Evolutionary conservation across 192 early-diverging fungal species (phyloP).

Genomic region (Entomortierella chlamydospora): DNA sequence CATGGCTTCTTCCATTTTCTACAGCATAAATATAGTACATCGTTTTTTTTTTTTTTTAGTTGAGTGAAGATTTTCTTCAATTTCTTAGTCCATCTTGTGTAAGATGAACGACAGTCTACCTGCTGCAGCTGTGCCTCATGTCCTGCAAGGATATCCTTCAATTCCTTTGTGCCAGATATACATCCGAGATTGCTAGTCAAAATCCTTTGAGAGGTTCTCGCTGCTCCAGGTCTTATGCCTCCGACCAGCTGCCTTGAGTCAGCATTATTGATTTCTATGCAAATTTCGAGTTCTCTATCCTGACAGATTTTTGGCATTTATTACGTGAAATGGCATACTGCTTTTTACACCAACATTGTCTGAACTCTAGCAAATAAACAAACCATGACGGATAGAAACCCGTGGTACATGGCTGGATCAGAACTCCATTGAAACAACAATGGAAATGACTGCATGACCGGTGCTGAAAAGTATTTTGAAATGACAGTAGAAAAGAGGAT

Average conservation of each 20-base stretch:
- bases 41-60: background rate
- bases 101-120: background rate
- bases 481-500: no score
- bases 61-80: background rate
- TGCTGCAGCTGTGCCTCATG: conserved; percentile 34
- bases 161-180: conserved; percentile 31
- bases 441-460: conserved; percentile 45
- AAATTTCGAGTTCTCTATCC: conserved; percentile 44
- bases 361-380: background rate
- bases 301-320: no score
- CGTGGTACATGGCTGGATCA: conserved; percentile 32
- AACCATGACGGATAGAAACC: conserved; percentile 45
- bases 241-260: background rate
- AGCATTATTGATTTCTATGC: conserved; percentile 14
- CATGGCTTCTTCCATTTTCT: conserved; percentile 44
- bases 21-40: background rate
- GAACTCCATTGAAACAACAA: conserved; percentile 42
- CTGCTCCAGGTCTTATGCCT: background rate
- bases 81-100: no score
- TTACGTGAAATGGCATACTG: no score
- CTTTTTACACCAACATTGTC: no score
- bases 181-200: conserved; percentile 6
- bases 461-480: background rate
- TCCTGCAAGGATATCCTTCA: conserved; percentile 37
- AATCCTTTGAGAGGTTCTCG: background rate